A percentile compares a stretch with the other conserved stretches of the same genome.
These are phyloP conservation scores for Cryptococcus amylolentus DNA, from an alignment of 1,284 basidiomycete genomes.

Conservation along the genomic window DNA sequence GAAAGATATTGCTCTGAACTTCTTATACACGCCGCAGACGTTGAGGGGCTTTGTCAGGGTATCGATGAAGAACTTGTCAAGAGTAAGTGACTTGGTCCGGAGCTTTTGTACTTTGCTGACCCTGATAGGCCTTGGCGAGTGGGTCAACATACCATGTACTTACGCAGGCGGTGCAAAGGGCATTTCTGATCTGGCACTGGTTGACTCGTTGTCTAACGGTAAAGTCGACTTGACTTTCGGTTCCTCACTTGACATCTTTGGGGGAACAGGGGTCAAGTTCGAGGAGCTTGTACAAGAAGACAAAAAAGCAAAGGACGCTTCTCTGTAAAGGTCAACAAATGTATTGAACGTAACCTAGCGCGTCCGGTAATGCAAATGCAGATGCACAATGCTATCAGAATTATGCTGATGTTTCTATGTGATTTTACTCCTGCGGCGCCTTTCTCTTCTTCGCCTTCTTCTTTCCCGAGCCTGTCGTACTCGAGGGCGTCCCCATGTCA, in stretches of 20 bases:
- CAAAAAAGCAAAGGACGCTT: constrained; percentile 21
- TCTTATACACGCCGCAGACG: constrained; percentile 93
- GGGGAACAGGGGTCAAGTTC: constrained; percentile 68
- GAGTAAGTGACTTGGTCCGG: constrained; percentile 55
- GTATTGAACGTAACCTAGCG: background rate
- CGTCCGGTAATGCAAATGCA: background rate
- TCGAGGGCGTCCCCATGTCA: constrained; percentile 3
- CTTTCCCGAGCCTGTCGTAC: constrained; percentile 4
- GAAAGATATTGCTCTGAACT: constrained; percentile 69
- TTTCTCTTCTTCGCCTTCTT: constrained; percentile 19
- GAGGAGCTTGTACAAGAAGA: constrained; percentile 60
- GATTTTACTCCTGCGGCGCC: constrained; percentile 10
- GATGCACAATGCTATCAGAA: background rate
- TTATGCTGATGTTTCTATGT: too few species aligned
- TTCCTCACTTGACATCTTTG: constrained; percentile 87
- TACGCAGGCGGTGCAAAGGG: constrained; percentile 97
- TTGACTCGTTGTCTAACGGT: constrained; percentile 74
- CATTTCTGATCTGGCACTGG: constrained; percentile 76
- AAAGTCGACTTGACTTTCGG: constrained; percentile 95
- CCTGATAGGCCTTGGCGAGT: constrained; percentile 77
- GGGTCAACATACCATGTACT: constrained; percentile 86
- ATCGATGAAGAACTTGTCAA: constrained; percentile 87
- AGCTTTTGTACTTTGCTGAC: background rate
- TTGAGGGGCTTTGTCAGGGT: constrained; percentile 94
- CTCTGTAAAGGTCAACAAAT: background rate